Conservation (phyloP, 2,329 filamentous ascomycete genomes). For the Penicillium sp. region DNA sequence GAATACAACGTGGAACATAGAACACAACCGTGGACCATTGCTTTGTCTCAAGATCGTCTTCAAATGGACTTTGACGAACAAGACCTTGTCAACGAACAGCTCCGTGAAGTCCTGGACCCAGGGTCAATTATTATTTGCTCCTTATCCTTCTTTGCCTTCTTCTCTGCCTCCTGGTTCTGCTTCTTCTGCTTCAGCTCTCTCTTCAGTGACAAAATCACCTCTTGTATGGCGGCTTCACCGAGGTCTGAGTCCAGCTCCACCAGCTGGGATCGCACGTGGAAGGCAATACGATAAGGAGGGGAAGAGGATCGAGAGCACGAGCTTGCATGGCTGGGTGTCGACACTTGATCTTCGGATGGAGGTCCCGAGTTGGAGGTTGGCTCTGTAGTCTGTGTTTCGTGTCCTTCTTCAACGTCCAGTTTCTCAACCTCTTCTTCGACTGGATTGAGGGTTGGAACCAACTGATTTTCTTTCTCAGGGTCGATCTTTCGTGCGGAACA, state of each 20-base stretch:
- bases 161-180: neutral
- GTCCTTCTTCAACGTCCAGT: neutral
- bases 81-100: neutral
- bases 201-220: neutral
- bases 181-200: neutral
- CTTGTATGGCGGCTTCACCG: neutral
- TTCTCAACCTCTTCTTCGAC: neutral
- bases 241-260: neutral
- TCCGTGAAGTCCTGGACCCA: neutral
- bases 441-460: neutral
- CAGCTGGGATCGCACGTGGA: neutral
- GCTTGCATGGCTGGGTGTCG: neutral
- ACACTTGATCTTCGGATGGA: neutral
- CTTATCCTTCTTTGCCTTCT: neutral
- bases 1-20: neutral
- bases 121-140: neutral
- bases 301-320: neutral
- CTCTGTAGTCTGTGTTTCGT: neutral
- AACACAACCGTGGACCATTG: neutral
- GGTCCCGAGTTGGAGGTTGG: neutral
- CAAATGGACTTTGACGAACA: neutral
- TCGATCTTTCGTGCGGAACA: neutral
- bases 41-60: neutral
- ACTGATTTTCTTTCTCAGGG: neutral
- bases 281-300: neutral